Conservation (phyloP, 441 rosid genomes). For the Erodium moschatum region DNA sequence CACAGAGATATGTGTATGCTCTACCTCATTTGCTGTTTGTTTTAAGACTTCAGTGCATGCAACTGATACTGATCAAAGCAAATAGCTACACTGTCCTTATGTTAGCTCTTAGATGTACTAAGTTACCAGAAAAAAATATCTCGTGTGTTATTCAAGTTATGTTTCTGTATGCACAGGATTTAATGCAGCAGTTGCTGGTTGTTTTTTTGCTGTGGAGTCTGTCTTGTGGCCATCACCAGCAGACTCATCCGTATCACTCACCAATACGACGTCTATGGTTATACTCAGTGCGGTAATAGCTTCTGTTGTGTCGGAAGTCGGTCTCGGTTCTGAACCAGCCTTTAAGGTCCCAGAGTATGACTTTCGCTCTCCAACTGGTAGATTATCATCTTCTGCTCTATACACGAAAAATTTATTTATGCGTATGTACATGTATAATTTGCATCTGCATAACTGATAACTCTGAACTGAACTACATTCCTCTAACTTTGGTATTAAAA, state of each 20-base stretch:
- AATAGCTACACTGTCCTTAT: not conserved
- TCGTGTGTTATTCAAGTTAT: not conserved
- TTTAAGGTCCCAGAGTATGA: conserved; percentile 86
- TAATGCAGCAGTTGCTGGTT: conserved; percentile 95
- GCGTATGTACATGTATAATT: not conserved
- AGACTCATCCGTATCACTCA: conserved; percentile 47
- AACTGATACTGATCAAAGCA: not conserved
- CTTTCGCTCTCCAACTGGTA: conserved; percentile 84
- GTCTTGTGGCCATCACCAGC: conserved; percentile 74
- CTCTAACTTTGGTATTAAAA: not conserved
- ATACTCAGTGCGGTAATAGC: conserved; percentile 85
- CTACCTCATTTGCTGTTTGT: not conserved
- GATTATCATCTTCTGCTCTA: conserved; percentile 12
- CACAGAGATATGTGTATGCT: not conserved
- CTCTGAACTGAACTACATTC: not conserved
- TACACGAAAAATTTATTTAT: not conserved
- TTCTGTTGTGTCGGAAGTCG: conserved; percentile 79
- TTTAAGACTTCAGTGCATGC: not conserved
- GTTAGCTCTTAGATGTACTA: not conserved
- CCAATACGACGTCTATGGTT: conserved; percentile 80
- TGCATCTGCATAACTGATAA: not conserved
- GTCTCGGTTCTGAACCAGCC: conserved; percentile 85
- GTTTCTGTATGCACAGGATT: conserved; percentile 42
- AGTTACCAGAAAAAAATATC: not conserved
- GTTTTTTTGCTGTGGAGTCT: conserved; percentile 87